Percentiles rank a stretch among this genome's conserved stretches.
Evolutionary conservation across 106 monocot species (phyloP).

Genomic region (Cymbidium sinense): DNA sequence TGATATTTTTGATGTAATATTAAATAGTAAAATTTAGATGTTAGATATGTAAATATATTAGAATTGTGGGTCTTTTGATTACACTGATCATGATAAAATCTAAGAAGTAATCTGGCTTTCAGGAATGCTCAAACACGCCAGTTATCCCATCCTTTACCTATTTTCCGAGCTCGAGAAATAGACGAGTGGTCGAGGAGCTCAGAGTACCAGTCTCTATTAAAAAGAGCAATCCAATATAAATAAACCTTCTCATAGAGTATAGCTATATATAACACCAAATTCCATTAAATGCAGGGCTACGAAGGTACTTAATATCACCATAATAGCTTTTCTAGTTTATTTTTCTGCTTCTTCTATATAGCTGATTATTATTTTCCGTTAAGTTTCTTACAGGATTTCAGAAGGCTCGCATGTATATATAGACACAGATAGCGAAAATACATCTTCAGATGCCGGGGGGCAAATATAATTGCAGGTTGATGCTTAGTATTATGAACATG

Average conservation of each 20-base stretch:
- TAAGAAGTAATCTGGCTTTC: slow-evolving; percentile 7
- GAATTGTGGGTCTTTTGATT: no score
- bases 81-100: no score
- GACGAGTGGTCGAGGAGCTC: slow-evolving; percentile 85
- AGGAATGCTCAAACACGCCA: slow-evolving; percentile 95
- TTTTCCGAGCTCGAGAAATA: slow-evolving; percentile 85
- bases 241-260: slow-evolving; percentile 16
- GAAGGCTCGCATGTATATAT: not conserved
- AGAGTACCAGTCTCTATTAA: slow-evolving; percentile 58
- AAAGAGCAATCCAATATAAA: slow-evolving; percentile 29
- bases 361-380: not conserved
- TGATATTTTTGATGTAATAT: no score
- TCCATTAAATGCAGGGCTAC: not conserved
- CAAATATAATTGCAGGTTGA: not conserved
- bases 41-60: no score
- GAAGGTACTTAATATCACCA: not conserved
- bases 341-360: not conserved
- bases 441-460: not conserved
- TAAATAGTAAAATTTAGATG: no score
- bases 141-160: slow-evolving; percentile 85
- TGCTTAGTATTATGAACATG: not conserved
- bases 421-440: not conserved
- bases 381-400: not conserved
- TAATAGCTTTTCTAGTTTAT: not conserved
- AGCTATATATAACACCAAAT: slow-evolving; percentile 1